These are phyloP conservation scores for Aspergillus fijiensis DNA, from an alignment of 2,329 filamentous ascomycete genomes.

Conservation along the genomic window DNA sequence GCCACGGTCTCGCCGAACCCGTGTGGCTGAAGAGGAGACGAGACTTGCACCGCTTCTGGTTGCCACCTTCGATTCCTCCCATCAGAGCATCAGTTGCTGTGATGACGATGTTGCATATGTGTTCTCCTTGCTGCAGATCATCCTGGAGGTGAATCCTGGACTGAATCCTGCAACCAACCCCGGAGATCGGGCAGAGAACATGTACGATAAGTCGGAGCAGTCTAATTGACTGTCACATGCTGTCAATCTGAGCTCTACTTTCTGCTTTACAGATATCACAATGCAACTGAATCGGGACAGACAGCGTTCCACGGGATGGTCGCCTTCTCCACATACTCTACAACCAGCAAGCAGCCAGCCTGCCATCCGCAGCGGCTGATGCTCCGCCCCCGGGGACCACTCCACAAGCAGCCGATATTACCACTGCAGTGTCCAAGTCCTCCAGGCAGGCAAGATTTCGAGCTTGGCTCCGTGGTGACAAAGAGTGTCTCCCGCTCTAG, in stretches of 20 bases:
- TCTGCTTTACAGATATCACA: no score
- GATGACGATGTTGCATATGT: neutral
- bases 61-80: neutral
- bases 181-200: neutral
- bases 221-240: no score
- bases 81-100: neutral
- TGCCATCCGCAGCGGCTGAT: neutral
- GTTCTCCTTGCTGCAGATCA: neutral
- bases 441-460: conserved; percentile 8
- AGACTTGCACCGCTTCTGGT: conserved; percentile 1
- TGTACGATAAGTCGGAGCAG: no score
- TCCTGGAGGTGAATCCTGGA: neutral
- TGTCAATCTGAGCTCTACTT: no score
- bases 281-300: neutral
- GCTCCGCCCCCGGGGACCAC: neutral
- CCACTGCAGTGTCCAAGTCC: neutral
- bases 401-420: neutral
- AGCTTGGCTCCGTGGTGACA: neutral
- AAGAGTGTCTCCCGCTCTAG: neutral
- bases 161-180: neutral
- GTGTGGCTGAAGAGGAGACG: conserved; percentile 8
- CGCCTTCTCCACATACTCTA: conserved; percentile 1
- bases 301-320: neutral
- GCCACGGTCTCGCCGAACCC: conserved; percentile 8
- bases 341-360: neutral